Percentiles rank a stretch among this genome's conserved stretches.
Evolutionary conservation across 495 filamentous ascomycete species (phyloP).

Genomic region (Penicillium roqueforti): DNA sequence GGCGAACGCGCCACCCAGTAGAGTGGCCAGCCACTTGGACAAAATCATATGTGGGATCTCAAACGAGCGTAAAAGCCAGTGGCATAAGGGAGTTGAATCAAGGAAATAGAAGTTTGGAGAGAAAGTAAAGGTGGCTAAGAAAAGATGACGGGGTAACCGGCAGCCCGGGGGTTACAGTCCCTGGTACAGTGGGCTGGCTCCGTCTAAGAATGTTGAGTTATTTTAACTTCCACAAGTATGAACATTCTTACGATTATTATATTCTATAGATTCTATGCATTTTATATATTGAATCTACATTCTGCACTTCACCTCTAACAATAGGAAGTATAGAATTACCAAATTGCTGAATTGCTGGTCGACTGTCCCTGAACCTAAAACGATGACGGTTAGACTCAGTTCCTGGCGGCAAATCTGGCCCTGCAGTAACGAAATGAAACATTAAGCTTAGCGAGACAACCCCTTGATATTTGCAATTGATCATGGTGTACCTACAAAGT

Average conservation of each 20-base stretch:
- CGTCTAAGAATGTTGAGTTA: conserved; percentile 8
- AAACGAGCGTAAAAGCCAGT: conserved; percentile 14
- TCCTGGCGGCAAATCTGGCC: background rate
- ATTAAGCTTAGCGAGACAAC: background rate
- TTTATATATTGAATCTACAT: too few relatives aligned
- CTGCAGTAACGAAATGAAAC: conserved; percentile 5
- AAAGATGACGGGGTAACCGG: conserved; percentile 7
- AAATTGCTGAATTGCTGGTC: background rate
- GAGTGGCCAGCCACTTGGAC: conserved; percentile 20
- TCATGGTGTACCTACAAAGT: background rate
- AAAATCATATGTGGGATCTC: conserved; percentile 20
- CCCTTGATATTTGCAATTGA: background rate
- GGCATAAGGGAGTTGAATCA: conserved; percentile 9
- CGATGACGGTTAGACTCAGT: conserved; percentile 2
- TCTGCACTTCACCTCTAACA: background rate
- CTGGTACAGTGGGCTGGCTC: conserved; percentile 1
- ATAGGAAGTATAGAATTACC: background rate
- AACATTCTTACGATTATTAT: background rate
- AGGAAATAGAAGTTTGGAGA: background rate
- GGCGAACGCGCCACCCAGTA: conserved; percentile 28
- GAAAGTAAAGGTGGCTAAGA: background rate
- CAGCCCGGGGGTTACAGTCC: conserved; percentile 5
- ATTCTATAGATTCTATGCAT: background rate
- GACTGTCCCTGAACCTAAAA: background rate
- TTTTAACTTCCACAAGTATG: background rate